Evolutionary conservation across 116 monocot genomes (phyloP).

Genomic region (Dioscorea cayenensis): DNA sequence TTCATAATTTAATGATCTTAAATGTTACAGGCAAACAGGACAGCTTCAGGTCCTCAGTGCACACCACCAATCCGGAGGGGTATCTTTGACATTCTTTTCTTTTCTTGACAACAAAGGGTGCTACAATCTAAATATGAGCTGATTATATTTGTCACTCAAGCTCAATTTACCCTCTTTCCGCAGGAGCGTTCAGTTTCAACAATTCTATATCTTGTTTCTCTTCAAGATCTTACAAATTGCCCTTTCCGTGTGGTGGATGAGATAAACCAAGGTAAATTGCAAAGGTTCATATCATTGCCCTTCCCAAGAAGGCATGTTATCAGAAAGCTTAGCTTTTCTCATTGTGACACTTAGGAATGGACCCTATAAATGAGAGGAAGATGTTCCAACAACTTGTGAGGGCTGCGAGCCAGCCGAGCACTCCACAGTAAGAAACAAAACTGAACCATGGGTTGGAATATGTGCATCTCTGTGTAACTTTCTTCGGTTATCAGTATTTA

Average conservation of each 20-base stretch:
- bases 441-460: not conserved
- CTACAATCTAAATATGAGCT: not conserved
- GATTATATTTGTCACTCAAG: not conserved
- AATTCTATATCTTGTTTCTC: slow-evolving; percentile 90
- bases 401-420: slow-evolving; percentile 83
- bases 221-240: slow-evolving; percentile 97
- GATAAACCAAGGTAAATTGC: slow-evolving; percentile 81
- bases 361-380: slow-evolving; percentile 95
- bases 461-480: not conserved
- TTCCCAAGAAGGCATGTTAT: no score
- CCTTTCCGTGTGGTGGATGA: slow-evolving; percentile 98
- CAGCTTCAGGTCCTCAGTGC: slow-evolving; percentile 90
- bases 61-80: slow-evolving; percentile 98
- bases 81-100: slow-evolving; percentile 9
- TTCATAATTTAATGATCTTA: not conserved
- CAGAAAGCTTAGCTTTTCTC: not conserved
- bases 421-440: slow-evolving; percentile 78
- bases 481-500: not conserved
- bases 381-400: slow-evolving; percentile 99
- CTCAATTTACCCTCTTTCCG: not conserved
- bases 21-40: slow-evolving; percentile 62
- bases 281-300: not conserved
- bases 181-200: slow-evolving; percentile 97
- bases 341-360: slow-evolving; percentile 59
- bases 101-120: not conserved